Percentiles rank a stretch among this genome's conserved stretches.
Evolutionary conservation across 371 early-diverging fungal genomes (phyloP).

Genomic region (Syncephalastrum sp.): DNA sequence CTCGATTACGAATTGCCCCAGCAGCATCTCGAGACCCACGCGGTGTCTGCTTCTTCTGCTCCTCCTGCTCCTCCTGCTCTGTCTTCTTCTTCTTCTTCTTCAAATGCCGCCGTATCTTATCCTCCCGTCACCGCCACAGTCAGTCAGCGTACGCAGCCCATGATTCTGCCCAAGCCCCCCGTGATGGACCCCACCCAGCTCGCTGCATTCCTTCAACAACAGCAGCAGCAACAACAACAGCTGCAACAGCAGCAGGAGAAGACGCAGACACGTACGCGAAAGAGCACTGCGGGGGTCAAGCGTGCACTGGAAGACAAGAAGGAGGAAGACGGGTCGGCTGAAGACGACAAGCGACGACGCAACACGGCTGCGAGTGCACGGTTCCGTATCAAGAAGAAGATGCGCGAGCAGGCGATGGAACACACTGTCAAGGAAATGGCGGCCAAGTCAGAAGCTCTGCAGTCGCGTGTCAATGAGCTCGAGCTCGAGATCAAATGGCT

Average conservation of each 20-base stretch:
- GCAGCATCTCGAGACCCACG: constrained; percentile 27
- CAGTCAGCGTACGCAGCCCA: constrained; percentile 18
- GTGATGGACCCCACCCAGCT: constrained; percentile 13
- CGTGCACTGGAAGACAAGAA: no score
- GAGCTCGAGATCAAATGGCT: constrained; percentile 90
- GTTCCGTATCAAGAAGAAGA: constrained; percentile 90
- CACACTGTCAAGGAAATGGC: constrained; percentile 78
- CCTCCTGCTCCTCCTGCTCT: constrained; percentile 1
- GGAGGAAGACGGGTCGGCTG: constrained; percentile 10
- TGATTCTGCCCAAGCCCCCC: constrained; percentile 35
- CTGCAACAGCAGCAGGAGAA: constrained; percentile 2
- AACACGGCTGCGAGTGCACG: constrained; percentile 94
- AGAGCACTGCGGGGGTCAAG: no score
- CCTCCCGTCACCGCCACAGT: constrained; percentile 20
- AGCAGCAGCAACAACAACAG: not conserved
- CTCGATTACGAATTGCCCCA: constrained; percentile 42
- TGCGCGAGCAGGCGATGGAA: constrained; percentile 81
- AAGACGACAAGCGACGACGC: constrained; percentile 84
- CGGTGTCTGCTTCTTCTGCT: constrained; percentile 6
- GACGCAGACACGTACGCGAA: not conserved
- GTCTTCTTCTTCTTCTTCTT: constrained; percentile 2
- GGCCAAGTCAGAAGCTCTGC: constrained; percentile 65
- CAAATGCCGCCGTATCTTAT: not conserved
- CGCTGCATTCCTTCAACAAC: constrained; percentile 11
- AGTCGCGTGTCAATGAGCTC: constrained; percentile 70